These are phyloP conservation scores for Juglanconis sp. DNA, from an alignment of 2,329 filamentous ascomycete species.

Conservation along the genomic window DNA sequence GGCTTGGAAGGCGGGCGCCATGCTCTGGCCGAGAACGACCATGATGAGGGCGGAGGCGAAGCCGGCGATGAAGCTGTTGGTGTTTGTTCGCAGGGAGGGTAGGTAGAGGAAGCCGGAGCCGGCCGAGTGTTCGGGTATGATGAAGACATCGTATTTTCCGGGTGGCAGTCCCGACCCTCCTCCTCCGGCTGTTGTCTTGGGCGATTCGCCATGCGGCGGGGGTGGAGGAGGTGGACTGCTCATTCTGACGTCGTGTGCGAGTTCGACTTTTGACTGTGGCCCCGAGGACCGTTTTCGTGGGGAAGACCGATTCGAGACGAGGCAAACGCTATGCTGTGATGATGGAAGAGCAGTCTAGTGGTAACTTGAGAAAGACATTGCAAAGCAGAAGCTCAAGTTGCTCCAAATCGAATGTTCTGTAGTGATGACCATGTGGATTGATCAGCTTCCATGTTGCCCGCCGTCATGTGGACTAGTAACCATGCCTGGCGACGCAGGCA, in stretches of 20 bases:
- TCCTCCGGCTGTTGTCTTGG: slow-evolving; percentile 58
- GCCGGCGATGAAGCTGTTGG: slow-evolving; percentile 88
- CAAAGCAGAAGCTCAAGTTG: slow-evolving; percentile 19
- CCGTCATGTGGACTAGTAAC: not conserved
- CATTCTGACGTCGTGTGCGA: slow-evolving; percentile 30
- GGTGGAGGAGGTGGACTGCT: slow-evolving; percentile 71
- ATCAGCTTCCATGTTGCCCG: slow-evolving; percentile 1
- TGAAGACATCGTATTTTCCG: slow-evolving; percentile 95
- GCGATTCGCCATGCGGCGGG: slow-evolving; percentile 79
- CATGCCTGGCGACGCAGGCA: not conserved
- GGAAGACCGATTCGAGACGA: slow-evolving; percentile 11
- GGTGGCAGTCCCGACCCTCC: slow-evolving; percentile 66
- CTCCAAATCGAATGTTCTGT: slow-evolving; percentile 3
- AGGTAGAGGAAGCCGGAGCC: slow-evolving; percentile 90
- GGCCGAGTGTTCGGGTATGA: slow-evolving; percentile 87
- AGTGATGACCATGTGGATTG: too few relatives aligned
- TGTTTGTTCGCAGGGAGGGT: slow-evolving; percentile 80
- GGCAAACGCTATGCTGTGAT: slow-evolving; percentile 11
- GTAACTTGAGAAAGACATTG: slow-evolving; percentile 36
- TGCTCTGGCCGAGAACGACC: slow-evolving; percentile 68
- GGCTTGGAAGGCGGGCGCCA: slow-evolving; percentile 68
- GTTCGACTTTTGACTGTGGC: not conserved
- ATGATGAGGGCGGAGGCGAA: slow-evolving; percentile 72
- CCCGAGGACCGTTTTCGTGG: not conserved
- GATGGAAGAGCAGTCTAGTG: slow-evolving; percentile 27